phyloP scores from a whole-genome alignment of 495 filamentous ascomycete species.

The Talaromyces thailandensis region DNA sequence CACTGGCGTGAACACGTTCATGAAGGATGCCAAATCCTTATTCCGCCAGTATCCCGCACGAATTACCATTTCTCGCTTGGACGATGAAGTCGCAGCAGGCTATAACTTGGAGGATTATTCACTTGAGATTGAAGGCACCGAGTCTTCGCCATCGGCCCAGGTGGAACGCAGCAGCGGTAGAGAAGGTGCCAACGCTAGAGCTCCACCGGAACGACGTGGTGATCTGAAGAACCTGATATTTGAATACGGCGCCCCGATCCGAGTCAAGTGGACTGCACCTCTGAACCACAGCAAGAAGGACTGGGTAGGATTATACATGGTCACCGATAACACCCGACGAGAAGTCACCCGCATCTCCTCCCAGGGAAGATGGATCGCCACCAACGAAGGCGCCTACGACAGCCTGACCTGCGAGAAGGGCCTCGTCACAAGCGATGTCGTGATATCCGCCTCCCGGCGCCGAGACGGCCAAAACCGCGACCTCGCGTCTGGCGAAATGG shows the following conservation, averaged over 20 bases:
- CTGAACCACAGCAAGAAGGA: slow-evolving; percentile 86
- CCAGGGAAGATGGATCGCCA: slow-evolving; percentile 84
- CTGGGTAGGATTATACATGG: slow-evolving; percentile 92
- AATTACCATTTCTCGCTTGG: slow-evolving; percentile 73
- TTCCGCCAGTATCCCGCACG: slow-evolving; percentile 88
- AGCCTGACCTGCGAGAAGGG: slow-evolving; percentile 68
- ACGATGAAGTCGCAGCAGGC: slow-evolving; percentile 68
- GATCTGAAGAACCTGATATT: slow-evolving; percentile 66
- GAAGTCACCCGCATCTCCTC: slow-evolving; percentile 76
- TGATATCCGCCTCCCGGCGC: slow-evolving; percentile 30
- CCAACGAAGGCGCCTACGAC: slow-evolving; percentile 67
- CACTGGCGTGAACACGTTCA: slow-evolving; percentile 75
- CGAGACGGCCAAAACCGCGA: slow-evolving; percentile 36
- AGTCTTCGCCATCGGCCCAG: slow-evolving; percentile 34
- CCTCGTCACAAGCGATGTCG: slow-evolving; percentile 59
- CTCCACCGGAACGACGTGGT: slow-evolving; percentile 41
- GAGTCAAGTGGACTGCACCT: slow-evolving; percentile 86
- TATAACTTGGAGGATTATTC: slow-evolving; percentile 76
- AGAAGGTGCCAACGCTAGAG: slow-evolving; percentile 41
- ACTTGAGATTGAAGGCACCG: slow-evolving; percentile 61
- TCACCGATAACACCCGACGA: slow-evolving; percentile 82
- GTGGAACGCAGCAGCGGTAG: slow-evolving; percentile 39
- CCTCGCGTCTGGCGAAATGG: slow-evolving; percentile 60
- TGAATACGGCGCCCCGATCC: slow-evolving; percentile 86
- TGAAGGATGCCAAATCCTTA: slow-evolving; percentile 76